Evolutionary conservation across 345 rosid genomes (phyloP).

Genomic region (Theobroma cacao): DNA sequence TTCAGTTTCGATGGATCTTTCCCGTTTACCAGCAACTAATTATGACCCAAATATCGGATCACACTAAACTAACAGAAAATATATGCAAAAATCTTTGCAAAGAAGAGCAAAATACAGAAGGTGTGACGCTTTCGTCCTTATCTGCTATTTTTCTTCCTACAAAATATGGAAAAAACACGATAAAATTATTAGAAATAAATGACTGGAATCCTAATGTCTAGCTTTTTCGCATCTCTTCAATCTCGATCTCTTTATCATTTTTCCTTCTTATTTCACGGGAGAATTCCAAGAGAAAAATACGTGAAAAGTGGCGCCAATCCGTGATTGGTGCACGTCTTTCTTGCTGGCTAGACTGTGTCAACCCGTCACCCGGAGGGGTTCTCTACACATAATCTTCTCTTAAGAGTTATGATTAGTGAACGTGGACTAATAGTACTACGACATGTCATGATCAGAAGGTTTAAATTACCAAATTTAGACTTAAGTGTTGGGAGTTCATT

Average conservation of each 20-base stretch:
- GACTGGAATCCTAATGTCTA: not conserved
- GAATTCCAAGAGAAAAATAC: slow-evolving; percentile 6
- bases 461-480: not conserved
- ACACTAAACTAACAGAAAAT: not conserved
- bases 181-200: not conserved
- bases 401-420: not conserved
- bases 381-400: too few species aligned
- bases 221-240: not conserved
- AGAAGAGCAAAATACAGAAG: not conserved
- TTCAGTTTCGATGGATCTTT: slow-evolving; percentile 26
- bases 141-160: too few species aligned
- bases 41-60: slow-evolving; percentile 31
- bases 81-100: not conserved
- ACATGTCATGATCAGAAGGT: not conserved
- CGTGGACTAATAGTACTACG: not conserved
- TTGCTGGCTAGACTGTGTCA: slow-evolving; percentile 7
- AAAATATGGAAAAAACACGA: too few species aligned
- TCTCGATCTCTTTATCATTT: not conserved
- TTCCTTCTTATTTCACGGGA: not conserved
- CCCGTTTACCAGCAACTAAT: slow-evolving; percentile 14
- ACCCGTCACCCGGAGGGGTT: not conserved
- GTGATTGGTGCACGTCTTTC: slow-evolving; percentile 32
- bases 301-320: slow-evolving; percentile 25
- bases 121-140: too few species aligned
- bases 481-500: not conserved